Evolutionary conservation across 2,329 filamentous ascomycete species (phyloP), one percentile per base, ranked within the genome.

Genomic region (Diplodia mutila): DNA sequence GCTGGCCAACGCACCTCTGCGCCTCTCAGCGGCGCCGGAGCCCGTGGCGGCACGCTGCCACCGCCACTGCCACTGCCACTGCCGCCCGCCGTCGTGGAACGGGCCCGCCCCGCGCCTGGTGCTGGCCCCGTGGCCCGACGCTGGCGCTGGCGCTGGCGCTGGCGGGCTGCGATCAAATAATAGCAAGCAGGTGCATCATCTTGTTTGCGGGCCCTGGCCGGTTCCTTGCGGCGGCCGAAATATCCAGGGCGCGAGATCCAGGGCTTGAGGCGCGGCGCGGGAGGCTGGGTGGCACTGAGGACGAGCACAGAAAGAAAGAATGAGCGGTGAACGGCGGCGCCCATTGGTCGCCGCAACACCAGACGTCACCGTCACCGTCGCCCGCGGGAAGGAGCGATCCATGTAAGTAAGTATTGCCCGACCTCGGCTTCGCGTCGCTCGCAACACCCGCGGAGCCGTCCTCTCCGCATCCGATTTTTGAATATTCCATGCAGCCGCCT

Each of bases 311-410:
- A 29, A 12, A 34, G 29, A 32, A 8, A 37, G 34, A 37, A 37
- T 37, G 57, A 61, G 57, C 59, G 59, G 59, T 63, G 46, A 63
- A 63, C 27, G 46, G n/a, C 8, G 42, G n/a, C 46, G 27, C 6
- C 46, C 42, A 63, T 63, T 63, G 59, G 59, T 39, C 23, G 57
- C 57, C 23, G 21, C 55, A 39, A 46, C 42, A 46, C 42, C 42
- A 46, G 42, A 46, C 42, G 42, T 46, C 42, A 46, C 42, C 42
- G 8, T 21, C n/a, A 46, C 42, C 11, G 4, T 4, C 34, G 11
- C 34, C 34, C n/a, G n/a, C n/a, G n/a, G n/a, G n/a, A n/a, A n/a
- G n/a, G n/a, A n/a, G n/a, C n/a, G n/a, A n/a, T n/a, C n/a, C n/a
- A n/a, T n/a, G n/a, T n/a, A n/a, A n/a, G n/a, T n/a, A n/a, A n/a